Evolutionary conservation across 2,329 filamentous ascomycete species (phyloP).

Genomic region (Teratosphaeria viscida): DNA sequence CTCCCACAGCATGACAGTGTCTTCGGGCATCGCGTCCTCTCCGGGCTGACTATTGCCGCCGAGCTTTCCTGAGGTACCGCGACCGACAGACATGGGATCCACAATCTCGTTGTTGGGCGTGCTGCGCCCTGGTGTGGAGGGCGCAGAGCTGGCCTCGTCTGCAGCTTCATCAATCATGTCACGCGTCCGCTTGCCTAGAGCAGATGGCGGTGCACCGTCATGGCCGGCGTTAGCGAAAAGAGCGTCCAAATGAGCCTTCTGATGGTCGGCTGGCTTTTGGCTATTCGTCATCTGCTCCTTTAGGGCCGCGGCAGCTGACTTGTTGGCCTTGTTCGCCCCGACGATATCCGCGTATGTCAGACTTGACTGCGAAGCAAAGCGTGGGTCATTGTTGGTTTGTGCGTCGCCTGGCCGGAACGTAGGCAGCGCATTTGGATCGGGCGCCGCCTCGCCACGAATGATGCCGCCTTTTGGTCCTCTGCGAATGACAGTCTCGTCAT

Average conservation of each 20-base stretch:
- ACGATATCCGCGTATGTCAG: slow-evolving; percentile 84
- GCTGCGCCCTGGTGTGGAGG: slow-evolving; percentile 46
- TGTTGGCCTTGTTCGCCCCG: slow-evolving; percentile 69
- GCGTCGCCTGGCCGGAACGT: slow-evolving; percentile 47
- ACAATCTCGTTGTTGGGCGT: slow-evolving; percentile 37
- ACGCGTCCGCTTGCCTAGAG: slow-evolving; percentile 66
- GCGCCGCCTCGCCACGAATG: slow-evolving; percentile 22
- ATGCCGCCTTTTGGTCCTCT: slow-evolving; percentile 25
- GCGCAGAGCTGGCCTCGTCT: slow-evolving; percentile 20
- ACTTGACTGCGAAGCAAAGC: slow-evolving; percentile 38
- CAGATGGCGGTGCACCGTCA: slow-evolving; percentile 35
- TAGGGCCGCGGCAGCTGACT: slow-evolving; percentile 81
- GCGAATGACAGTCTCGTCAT: slow-evolving; percentile 22
- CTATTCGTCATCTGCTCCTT: slow-evolving; percentile 63
- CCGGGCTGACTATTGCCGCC: slow-evolving; percentile 37
- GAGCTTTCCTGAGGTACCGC: slow-evolving; percentile 22
- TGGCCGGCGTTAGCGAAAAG: slow-evolving; percentile 18
- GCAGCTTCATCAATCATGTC: slow-evolving; percentile 52
- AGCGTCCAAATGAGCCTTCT: slow-evolving; percentile 21
- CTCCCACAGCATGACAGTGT: slow-evolving; percentile 88
- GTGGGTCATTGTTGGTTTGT: slow-evolving; percentile 40
- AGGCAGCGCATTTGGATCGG: slow-evolving; percentile 37
- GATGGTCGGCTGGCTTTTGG: slow-evolving; percentile 22
- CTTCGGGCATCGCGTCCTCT: slow-evolving; percentile 54
- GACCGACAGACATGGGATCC: slow-evolving; percentile 11